Evolutionary conservation across 2,329 filamentous ascomycete genomes (phyloP).

Genomic region (Epichloe glyceriae): DNA sequence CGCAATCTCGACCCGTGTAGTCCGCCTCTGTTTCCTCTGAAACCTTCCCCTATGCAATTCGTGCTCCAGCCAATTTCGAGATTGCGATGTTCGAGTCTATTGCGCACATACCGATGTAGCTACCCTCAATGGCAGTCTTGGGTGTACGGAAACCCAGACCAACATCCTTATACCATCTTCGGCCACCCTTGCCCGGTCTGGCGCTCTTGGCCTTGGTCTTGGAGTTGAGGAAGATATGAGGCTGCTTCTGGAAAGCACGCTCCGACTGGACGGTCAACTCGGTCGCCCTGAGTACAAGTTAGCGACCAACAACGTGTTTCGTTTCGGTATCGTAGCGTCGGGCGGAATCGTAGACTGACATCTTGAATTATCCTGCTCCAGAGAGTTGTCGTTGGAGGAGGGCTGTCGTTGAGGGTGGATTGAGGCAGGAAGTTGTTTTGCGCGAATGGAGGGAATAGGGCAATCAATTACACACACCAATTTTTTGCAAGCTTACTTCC

Average conservation of each 20-base stretch:
- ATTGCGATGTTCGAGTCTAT: not conserved
- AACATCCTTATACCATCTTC: slow-evolving; percentile 98
- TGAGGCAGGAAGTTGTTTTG: slow-evolving; percentile 23
- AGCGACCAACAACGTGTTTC: slow-evolving; percentile 12
- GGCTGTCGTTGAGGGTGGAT: slow-evolving; percentile 26
- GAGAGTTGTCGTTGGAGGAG: slow-evolving; percentile 24
- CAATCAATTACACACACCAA: slow-evolving; percentile 22
- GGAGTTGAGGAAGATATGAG: slow-evolving; percentile 98
- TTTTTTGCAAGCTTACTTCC: slow-evolving; percentile 15
- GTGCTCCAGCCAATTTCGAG: slow-evolving; percentile 7
- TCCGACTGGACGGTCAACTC: slow-evolving; percentile 99
- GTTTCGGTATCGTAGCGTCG: slow-evolving; percentile 3
- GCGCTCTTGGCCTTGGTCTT: slow-evolving; percentile 80
- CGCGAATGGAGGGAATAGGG: slow-evolving; percentile 25
- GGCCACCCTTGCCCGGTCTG: slow-evolving; percentile 81
- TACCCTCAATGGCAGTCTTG: slow-evolving; percentile 96
- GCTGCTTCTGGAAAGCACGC: slow-evolving; percentile 99
- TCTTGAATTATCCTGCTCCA: slow-evolving; percentile 31
- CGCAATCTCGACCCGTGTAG: not conserved
- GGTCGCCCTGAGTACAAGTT: slow-evolving; percentile 65
- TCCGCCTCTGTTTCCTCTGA: not conserved
- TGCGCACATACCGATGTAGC: slow-evolving; percentile 83
- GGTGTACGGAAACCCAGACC: slow-evolving; percentile 98
- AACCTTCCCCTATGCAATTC: not conserved
- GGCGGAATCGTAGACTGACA: slow-evolving; percentile 21